These are phyloP conservation scores for Arachnomyces sp. DNA, from an alignment of 2,329 filamentous ascomycete genomes.

Conservation along the genomic window DNA sequence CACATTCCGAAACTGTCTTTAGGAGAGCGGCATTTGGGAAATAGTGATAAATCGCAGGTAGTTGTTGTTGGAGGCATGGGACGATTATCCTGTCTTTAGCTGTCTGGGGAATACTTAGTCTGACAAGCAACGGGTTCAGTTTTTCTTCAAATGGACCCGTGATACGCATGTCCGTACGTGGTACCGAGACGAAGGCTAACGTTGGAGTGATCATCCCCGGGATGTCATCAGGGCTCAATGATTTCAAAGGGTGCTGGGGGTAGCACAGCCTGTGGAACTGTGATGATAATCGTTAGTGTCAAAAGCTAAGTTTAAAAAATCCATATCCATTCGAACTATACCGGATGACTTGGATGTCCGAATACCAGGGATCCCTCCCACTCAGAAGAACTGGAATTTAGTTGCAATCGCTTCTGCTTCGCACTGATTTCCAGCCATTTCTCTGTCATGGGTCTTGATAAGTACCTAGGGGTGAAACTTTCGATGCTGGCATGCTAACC, in stretches of 20 bases:
- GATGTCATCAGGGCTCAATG: conserved; percentile 9
- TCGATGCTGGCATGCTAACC: conserved; percentile 3
- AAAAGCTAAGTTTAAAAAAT: neutral
- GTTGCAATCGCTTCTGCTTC: neutral
- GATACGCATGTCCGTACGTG: conserved; percentile 9
- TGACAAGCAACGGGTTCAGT: conserved; percentile 12
- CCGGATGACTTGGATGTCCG: conserved; percentile 16
- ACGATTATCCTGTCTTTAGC: conserved; percentile 8
- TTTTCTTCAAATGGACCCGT: conserved; percentile 14
- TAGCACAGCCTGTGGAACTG: conserved; percentile 14
- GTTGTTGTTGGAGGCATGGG: conserved; percentile 15
- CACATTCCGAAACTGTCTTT: conserved; percentile 8
- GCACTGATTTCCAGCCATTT: conserved; percentile 10
- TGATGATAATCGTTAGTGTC: neutral
- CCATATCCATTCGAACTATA: conserved; percentile 1
- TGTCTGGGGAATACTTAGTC: conserved; percentile 8
- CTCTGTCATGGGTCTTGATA: neutral
- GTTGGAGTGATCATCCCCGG: conserved; percentile 12
- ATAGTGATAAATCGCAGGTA: conserved; percentile 10
- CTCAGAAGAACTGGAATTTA: neutral
- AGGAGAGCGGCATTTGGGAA: conserved; percentile 13
- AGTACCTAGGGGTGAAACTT: neutral
- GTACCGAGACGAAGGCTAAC: conserved; percentile 15
- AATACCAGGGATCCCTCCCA: conserved; percentile 14
- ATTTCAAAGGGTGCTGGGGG: conserved; percentile 9